phyloP scores from a whole-genome alignment of 805 yeast genomes.

The Candida nonsorbophila region DNA sequence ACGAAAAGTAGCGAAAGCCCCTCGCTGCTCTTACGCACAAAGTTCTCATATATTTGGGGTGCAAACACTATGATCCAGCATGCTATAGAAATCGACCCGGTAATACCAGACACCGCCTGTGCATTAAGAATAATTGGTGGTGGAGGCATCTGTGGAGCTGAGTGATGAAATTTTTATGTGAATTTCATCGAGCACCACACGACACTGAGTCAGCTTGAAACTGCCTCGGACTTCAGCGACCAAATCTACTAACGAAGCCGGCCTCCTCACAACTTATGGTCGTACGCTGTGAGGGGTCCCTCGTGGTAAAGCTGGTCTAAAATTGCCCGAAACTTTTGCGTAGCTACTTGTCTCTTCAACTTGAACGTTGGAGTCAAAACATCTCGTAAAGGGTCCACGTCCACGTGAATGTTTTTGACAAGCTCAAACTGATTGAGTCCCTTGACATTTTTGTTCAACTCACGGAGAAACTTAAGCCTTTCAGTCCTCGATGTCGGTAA shows the following conservation, averaged over 20 bases:
- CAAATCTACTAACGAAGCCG: too few species aligned
- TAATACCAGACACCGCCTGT: constrained; percentile 71
- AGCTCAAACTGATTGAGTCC: constrained; percentile 28
- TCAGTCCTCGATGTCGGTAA: constrained; percentile 11
- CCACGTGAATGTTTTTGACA: constrained; percentile 26
- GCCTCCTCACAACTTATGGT: too few species aligned
- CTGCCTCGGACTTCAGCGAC: too few species aligned
- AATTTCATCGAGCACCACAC: not conserved
- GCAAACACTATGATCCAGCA: constrained; percentile 98
- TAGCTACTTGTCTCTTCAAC: constrained; percentile 29
- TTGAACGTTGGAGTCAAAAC: constrained; percentile 37
- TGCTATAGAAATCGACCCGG: constrained; percentile 86
- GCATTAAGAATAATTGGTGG: constrained; percentile 64
- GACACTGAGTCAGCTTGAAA: not conserved
- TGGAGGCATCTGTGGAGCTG: constrained; percentile 44
- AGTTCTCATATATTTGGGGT: constrained; percentile 93
- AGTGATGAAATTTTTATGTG: not conserved
- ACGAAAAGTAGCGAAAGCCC: constrained; percentile 86
- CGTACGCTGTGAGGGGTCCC: too few species aligned
- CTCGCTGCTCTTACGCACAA: constrained; percentile 77
- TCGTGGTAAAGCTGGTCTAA: constrained; percentile 29
- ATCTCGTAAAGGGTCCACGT: constrained; percentile 30
- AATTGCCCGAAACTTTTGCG: constrained; percentile 15
- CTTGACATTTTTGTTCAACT: constrained; percentile 7
- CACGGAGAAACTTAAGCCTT: constrained; percentile 18